A percentile compares a stretch with the other conserved stretches of the same genome.
Conservation (phyloP, 2,329 filamentous ascomycete genomes). For the Ceratocystis ficicola region DNA sequence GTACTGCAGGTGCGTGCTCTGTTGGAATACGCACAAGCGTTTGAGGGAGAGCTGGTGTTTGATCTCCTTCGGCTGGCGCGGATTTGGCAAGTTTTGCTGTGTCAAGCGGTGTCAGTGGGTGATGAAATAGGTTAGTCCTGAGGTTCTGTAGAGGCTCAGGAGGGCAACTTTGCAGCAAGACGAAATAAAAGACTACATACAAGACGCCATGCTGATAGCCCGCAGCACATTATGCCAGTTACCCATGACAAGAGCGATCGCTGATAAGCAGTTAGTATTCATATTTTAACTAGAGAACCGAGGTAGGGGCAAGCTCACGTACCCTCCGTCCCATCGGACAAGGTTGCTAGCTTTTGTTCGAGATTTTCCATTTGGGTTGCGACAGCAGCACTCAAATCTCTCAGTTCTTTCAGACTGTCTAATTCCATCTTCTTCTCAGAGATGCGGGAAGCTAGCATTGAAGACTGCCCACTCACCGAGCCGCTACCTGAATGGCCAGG, state of each 20-base stretch:
- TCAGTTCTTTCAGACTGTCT: slow-evolving; percentile 63
- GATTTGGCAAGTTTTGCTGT: slow-evolving; percentile 20
- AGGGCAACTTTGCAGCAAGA: not conserved
- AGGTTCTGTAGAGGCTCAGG: not conserved
- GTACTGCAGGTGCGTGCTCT: slow-evolving; percentile 56
- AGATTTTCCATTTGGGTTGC: slow-evolving; percentile 73
- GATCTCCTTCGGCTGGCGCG: slow-evolving; percentile 2
- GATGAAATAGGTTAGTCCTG: not conserved
- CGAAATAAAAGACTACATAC: slow-evolving; percentile 37
- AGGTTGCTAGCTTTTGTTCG: slow-evolving; percentile 62
- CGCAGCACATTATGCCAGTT: slow-evolving; percentile 83
- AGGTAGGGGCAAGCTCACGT: slow-evolving; percentile 16
- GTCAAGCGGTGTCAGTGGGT: not conserved
- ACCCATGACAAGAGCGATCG: slow-evolving; percentile 69
- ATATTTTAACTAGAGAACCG: not conserved
- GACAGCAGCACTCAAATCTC: slow-evolving; percentile 65
- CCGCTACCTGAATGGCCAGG: slow-evolving; percentile 37
- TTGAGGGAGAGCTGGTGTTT: slow-evolving; percentile 45
- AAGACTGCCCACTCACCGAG: slow-evolving; percentile 48
- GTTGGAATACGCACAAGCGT: slow-evolving; percentile 77
- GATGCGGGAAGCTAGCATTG: slow-evolving; percentile 60
- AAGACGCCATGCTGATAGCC: slow-evolving; percentile 75
- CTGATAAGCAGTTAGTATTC: slow-evolving; percentile 32
- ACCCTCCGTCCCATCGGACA: slow-evolving; percentile 76
- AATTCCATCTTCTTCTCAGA: slow-evolving; percentile 78